Evolutionary conservation across 345 rosid genomes (phyloP), one percentile per base, ranked within the genome.

Genomic region (Corchorus capsularis): DNA sequence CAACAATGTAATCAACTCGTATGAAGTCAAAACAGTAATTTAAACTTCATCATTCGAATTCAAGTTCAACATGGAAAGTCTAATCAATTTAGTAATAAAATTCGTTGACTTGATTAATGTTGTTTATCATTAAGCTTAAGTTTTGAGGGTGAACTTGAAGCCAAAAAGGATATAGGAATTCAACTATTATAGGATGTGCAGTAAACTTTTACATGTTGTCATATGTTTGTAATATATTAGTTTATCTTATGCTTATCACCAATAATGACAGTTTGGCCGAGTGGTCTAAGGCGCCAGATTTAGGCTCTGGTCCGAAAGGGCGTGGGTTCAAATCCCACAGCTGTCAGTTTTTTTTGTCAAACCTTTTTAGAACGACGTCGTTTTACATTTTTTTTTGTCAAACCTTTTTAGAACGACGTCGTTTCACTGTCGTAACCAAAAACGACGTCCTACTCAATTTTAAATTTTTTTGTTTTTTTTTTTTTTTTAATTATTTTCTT

Each of bases 321-420:
- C 94, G 98, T 93, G 97, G 98, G 99, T 95, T 95, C 98, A 95
- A 93, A 91, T 89, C 94, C 97, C 97, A 90, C 92, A 93, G 98
- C 94, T 91, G 94, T 95, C 94, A 95, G 4, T 39, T 39, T 6
- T 39, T 39, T 39, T 39, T 3, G 4, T 39, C 6, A 39, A 4
- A 1, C 6, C 43, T 39, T 39, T 39, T 39, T 39, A 3, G 6
- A 3, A 39, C 43, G 43, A 39, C 43, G 6, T 39, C 43, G 43
- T 39, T 39, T 39, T n/a, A n/a, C n/a, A n/a, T 39, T 39, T 39
- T 39, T 39, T 5, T 5, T 39, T n/a, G n/a, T n/a, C n/a, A n/a
- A n/a, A n/a, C n/a, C n/a, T n/a, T n/a, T n/a, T n/a, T n/a, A n/a
- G n/a, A n/a, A 39, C 41, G 41, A 39, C 41, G 5, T 39, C 41